These are phyloP conservation scores for Selaginella moellendorffii DNA, from an alignment of 75 land plant genomes.

Conservation along the genomic window DNA sequence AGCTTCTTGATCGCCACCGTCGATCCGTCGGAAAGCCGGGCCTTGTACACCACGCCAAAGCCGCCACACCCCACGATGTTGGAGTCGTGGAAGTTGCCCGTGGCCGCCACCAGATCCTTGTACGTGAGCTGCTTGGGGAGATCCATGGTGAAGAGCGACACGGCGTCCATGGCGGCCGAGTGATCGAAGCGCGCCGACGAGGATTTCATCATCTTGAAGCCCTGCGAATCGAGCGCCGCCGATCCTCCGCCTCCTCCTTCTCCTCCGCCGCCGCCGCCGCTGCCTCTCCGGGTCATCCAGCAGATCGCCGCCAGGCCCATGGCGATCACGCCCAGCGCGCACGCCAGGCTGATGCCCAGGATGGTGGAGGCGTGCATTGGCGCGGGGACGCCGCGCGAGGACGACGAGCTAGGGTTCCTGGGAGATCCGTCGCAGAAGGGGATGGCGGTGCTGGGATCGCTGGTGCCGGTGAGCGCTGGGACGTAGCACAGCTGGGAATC, in stretches of 20 bases:
- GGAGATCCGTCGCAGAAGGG: neutral
- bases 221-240: neutral
- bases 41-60: constrained; percentile 50
- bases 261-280: too few relatives aligned
- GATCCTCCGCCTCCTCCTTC: too few relatives aligned
- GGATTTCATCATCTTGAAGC: neutral
- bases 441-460: neutral
- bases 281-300: neutral
- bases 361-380: neutral
- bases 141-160: neutral
- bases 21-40: constrained; percentile 30
- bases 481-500: neutral
- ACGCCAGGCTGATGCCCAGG: neutral
- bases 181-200: neutral
- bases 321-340: neutral
- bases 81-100: neutral
- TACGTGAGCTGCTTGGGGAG: neutral
- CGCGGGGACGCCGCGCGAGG: neutral
- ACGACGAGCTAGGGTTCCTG: neutral
- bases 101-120: neutral
- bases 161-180: neutral
- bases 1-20: neutral
- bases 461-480: neutral
- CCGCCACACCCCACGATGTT: constrained; percentile 13
- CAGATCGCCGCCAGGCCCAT: neutral